Evolutionary conservation across 345 rosid species (phyloP).

Genomic region (Eucalyptus coolabah): DNA sequence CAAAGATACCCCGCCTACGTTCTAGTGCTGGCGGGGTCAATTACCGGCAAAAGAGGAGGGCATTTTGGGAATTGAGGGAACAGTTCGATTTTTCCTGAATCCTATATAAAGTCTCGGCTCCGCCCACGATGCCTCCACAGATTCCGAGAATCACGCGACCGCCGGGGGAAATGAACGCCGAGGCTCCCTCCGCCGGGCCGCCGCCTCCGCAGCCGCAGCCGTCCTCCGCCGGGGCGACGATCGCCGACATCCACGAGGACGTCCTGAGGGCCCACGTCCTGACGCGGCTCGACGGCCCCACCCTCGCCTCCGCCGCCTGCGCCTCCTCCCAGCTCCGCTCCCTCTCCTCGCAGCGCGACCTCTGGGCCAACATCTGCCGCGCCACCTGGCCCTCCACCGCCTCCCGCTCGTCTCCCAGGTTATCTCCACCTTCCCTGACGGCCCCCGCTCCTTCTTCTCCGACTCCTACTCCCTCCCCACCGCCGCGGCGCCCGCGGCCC

Average conservation of each 20-base stretch:
- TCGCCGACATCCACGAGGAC: conserved; percentile 41
- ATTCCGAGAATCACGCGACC: background rate
- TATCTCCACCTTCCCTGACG: conserved; percentile 29
- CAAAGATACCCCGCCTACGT: background rate
- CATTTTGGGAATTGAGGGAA: background rate
- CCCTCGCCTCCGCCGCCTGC: conserved; percentile 50
- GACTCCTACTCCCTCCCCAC: conserved; percentile 25
- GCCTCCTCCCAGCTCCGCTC: conserved; percentile 35
- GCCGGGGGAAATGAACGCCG: background rate
- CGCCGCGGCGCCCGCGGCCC: background rate
- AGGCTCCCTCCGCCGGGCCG: background rate
- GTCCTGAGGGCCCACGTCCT: conserved; percentile 51
- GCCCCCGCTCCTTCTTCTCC: conserved; percentile 67
- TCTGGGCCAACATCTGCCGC: conserved; percentile 45
- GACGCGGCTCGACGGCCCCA: conserved; percentile 59
- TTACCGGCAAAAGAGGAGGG: background rate
- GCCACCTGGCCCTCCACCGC: conserved; percentile 76
- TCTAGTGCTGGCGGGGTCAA: background rate
- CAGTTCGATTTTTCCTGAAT: background rate
- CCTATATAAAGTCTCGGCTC: background rate
- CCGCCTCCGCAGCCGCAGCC: background rate
- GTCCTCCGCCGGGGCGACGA: background rate
- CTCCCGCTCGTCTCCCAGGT: conserved; percentile 10
- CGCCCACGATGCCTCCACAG: background rate
- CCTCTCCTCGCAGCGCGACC: conserved; percentile 19